phyloP scores from a whole-genome alignment of 2,329 filamentous ascomycete species.

The Aspergillus sp. region DNA sequence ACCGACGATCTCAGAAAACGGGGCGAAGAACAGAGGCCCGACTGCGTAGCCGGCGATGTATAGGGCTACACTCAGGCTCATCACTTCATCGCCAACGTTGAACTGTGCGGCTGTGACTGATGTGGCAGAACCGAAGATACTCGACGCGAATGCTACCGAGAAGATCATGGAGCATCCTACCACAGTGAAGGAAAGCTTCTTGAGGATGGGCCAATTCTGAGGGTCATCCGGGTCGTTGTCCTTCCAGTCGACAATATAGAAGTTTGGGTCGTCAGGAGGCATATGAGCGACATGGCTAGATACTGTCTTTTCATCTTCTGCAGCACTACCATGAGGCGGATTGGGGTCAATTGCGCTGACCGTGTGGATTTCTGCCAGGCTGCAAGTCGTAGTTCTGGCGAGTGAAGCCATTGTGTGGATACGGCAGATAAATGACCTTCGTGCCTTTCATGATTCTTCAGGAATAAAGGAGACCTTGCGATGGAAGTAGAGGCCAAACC shows the following conservation, averaged over 20 bases:
- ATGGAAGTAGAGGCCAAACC: too few relatives aligned
- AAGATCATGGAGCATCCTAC: constrained; percentile 35
- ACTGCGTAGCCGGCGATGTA: constrained; percentile 30
- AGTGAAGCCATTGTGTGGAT: too few relatives aligned
- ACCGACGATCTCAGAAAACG: constrained; percentile 47
- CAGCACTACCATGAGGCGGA: too few relatives aligned
- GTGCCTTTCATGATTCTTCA: too few relatives aligned
- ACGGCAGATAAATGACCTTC: too few relatives aligned
- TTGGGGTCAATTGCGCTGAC: too few relatives aligned
- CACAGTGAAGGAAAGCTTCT: constrained; percentile 21
- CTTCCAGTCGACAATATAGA: constrained; percentile 23
- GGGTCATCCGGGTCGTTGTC: constrained; percentile 35
- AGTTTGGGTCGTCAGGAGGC: background rate
- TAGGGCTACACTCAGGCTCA: constrained; percentile 47
- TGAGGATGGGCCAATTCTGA: constrained; percentile 30
- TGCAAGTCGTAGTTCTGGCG: too few relatives aligned
- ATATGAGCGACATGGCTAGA: too few relatives aligned
- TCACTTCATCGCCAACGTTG: constrained; percentile 44
- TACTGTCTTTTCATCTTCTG: too few relatives aligned
- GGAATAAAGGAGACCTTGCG: too few relatives aligned
- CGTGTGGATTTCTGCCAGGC: too few relatives aligned
- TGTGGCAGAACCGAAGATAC: constrained; percentile 43
- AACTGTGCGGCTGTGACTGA: constrained; percentile 39
- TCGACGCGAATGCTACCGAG: constrained; percentile 44
- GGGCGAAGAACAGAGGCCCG: constrained; percentile 29